These are phyloP conservation scores for Cryptococcus neoformans DNA, from an alignment of 1,284 basidiomycete species.

Conservation along the genomic window DNA sequence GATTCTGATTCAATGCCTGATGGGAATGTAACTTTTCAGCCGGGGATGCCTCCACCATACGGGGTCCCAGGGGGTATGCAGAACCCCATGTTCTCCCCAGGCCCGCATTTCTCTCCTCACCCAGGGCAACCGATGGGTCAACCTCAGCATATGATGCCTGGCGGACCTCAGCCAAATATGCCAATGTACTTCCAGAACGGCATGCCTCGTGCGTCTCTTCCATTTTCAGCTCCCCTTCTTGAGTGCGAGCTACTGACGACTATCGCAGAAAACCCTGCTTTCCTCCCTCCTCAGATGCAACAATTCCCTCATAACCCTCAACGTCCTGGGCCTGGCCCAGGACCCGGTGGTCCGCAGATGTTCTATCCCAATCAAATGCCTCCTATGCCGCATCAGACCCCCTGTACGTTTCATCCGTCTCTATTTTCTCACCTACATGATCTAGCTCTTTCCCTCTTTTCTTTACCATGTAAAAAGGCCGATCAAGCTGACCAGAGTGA, in stretches of 20 bases:
- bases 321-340: slow-evolving; percentile 18
- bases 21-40: slow-evolving; percentile 7
- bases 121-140: slow-evolving; percentile 23
- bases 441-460: too few species aligned
- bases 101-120: slow-evolving; percentile 25
- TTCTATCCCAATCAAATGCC: slow-evolving; percentile 22
- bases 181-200: slow-evolving; percentile 34
- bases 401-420: slow-evolving; percentile 23
- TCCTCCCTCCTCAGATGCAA: not conserved
- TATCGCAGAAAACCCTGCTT: too few species aligned
- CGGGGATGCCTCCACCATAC: slow-evolving; percentile 29
- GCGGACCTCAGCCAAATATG: slow-evolving; percentile 31
- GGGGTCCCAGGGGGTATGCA: slow-evolving; percentile 22
- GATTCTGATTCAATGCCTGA: not conserved
- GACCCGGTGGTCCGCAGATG: slow-evolving; percentile 18
- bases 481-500: not conserved
- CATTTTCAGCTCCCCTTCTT: slow-evolving; percentile 5
- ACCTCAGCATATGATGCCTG: slow-evolving; percentile 24
- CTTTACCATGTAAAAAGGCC: not conserved
- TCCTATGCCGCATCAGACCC: slow-evolving; percentile 39
- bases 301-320: slow-evolving; percentile 26
- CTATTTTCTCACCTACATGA: not conserved
- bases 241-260: too few species aligned
- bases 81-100: slow-evolving; percentile 39
- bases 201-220: slow-evolving; percentile 18